A percentile compares a stretch with the other conserved stretches of the same genome.
These are phyloP conservation scores for Cercospora janseana DNA, from an alignment of 2,329 filamentous ascomycete genomes.

Conservation along the genomic window DNA sequence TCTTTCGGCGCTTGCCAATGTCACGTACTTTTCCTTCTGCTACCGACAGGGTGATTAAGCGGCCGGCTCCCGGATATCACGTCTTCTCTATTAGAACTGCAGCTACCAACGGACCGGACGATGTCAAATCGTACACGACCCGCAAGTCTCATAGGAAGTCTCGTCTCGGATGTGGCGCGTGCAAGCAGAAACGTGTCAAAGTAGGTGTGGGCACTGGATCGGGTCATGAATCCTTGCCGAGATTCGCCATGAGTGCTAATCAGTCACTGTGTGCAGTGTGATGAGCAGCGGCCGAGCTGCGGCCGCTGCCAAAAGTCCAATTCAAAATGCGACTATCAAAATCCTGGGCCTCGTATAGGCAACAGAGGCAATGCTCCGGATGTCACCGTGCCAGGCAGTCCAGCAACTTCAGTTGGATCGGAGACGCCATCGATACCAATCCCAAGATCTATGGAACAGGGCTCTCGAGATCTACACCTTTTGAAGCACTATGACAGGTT, in stretches of 20 bases:
- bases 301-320: slow-evolving; percentile 12
- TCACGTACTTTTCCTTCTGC: no score
- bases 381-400: background rate
- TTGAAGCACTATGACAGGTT: slow-evolving; percentile 13
- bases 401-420: background rate
- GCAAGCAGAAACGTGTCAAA: slow-evolving; percentile 23
- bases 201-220: background rate
- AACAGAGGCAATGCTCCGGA: background rate
- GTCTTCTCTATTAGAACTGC: slow-evolving; percentile 14
- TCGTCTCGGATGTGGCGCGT: slow-evolving; percentile 18
- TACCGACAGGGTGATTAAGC: slow-evolving; percentile 9
- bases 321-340: slow-evolving; percentile 6
- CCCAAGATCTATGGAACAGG: slow-evolving; percentile 10
- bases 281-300: slow-evolving; percentile 14
- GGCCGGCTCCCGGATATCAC: slow-evolving; percentile 12
- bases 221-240: no score
- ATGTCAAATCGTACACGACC: slow-evolving; percentile 12
- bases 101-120: background rate
- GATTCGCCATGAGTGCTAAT: no score
- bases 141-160: slow-evolving; percentile 20
- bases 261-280: slow-evolving; percentile 13
- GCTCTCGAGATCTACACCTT: slow-evolving; percentile 9
- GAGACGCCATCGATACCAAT: slow-evolving; percentile 1
- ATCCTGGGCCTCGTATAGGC: background rate
- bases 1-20: slow-evolving; percentile 10